Evolutionary conservation across 192 early-diverging fungal species (phyloP), one percentile per base, ranked within the genome.

Genomic region (Backusella psychrophila): DNA sequence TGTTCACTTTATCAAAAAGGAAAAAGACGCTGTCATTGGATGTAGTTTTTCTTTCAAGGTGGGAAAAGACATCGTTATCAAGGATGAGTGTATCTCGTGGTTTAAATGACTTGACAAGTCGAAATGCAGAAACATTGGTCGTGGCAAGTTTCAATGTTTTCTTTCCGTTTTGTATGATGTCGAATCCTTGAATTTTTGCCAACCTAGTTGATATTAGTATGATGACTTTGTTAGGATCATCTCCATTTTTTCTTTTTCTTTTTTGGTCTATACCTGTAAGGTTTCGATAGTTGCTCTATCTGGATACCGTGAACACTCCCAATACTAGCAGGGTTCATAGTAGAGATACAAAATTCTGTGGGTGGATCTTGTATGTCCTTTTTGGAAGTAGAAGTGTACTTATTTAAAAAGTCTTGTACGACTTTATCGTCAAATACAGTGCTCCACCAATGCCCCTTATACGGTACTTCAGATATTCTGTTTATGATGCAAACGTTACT

Each of bases 361-460:
- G n/a, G 5, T n/a, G 33, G 65, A 44, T 66, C 69, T 34, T 69
- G 17, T 6, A 78, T 17, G 0, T 56, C 46, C 15, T 73, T 70
- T 11, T 52, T 69, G 21, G 70, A 19, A 4, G 3, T 3, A 33
- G 33, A 3, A 33, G 56, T 44, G 49, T 70, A 29, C 36, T 77
- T 44, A 11, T 72, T 19, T 59, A 78, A 35, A 52, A 78, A 56
- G 6, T 76, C 74, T 42, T 66, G 75, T 26, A 77, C 83, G 31
- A 78, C 69, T 6, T 86, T 77, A 66, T 93, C 91, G 23, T 78
- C 76, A 21, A 93, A 68, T 21, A 92, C 79, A 5, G 83, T 87
- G 38, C 77, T 77, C 73, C 89, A 94, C 92, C 92, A 94, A 77
- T 94, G 93, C 1, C 89, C 91, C 44, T 87, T 78, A 11, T 78